Evolutionary conservation across 768 basidiomycete species (phyloP), one percentile per base, ranked within the genome.

Genomic region (Boletellus ananas): DNA sequence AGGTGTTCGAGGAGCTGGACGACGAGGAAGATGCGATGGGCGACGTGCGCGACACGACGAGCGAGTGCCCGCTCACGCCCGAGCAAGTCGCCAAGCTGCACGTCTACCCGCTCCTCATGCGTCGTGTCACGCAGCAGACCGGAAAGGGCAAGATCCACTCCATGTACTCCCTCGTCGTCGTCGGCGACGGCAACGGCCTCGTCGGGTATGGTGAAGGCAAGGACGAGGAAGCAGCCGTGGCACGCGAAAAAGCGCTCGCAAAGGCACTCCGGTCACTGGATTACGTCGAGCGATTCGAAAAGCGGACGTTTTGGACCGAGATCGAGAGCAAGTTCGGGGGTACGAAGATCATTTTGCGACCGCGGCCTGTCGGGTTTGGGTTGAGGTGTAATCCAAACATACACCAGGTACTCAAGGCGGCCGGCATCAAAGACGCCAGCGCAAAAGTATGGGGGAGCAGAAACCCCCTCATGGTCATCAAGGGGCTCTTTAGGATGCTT

Each of bases 371-470:
- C 64, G 96, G 96, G 2, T 98, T 98, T 66, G 96, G 96, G 7
- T 72, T 99, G 49, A 77, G 85, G 50, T 91, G 90, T 64, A 92
- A 94, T 60, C 94, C 92, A 1, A 80, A 84, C 61, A 71, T 99
- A 46, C 94, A 99, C 68, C 81, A 85, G 61, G 79, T 99, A 36
- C 77, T 94, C 61, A 89, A 90, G 57, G 93, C 94, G 0, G 94
- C 94, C 1, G 96, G 95, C 11, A 89, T 99, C 71, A 88, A 91
- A 67, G 95, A 99, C 70, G 78, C 90, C 37, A 93, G 90, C 58
- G 95, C 90, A 27, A 97, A 96, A 70, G 89, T 98, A 17, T 90
- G 90, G 83, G 94, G 95, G 14, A 94, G 90, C 62, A 75, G 89
- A 56, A 97, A 95, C 69, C 81, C 79, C 34, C 55, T 68, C 35